Evolutionary conservation across 495 filamentous ascomycete species (phyloP).

Genomic region (Astrocystis sublimbata): DNA sequence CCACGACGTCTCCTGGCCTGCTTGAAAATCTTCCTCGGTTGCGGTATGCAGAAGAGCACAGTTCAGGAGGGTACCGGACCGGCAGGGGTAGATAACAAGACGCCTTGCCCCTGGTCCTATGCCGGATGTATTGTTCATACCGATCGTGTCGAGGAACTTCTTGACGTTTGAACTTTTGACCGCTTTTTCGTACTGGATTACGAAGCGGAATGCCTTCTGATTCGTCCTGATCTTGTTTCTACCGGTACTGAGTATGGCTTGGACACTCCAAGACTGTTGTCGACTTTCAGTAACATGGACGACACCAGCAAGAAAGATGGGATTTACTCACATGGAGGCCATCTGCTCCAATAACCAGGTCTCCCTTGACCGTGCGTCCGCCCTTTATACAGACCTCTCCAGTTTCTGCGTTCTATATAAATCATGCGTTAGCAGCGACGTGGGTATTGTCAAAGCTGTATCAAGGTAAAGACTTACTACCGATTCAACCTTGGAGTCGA

Average conservation of each 20-base stretch:
- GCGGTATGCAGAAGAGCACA: neutral
- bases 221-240: neutral
- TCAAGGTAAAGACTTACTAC: slow-evolving; percentile 29
- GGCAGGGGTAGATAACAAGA: slow-evolving; percentile 6
- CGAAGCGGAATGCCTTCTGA: slow-evolving; percentile 7
- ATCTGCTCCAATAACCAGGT: slow-evolving; percentile 54
- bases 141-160: neutral
- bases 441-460: slow-evolving; percentile 17
- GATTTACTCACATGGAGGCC: slow-evolving; percentile 43
- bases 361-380: slow-evolving; percentile 36
- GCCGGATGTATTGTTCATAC: neutral
- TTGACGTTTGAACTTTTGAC: neutral
- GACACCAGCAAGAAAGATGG: neutral
- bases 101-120: neutral
- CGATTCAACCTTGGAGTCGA: slow-evolving; percentile 26
- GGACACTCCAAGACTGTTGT: neutral
- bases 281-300: neutral
- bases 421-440: slow-evolving; percentile 12
- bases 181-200: neutral
- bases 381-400: slow-evolving; percentile 41
- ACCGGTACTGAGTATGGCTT: neutral
- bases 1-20: neutral
- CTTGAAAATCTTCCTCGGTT: neutral
- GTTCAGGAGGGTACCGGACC: slow-evolving; percentile 6
- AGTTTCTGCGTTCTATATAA: slow-evolving; percentile 37